phyloP scores from a whole-genome alignment of 1,284 basidiomycete species.

The Flammula alnicola region DNA sequence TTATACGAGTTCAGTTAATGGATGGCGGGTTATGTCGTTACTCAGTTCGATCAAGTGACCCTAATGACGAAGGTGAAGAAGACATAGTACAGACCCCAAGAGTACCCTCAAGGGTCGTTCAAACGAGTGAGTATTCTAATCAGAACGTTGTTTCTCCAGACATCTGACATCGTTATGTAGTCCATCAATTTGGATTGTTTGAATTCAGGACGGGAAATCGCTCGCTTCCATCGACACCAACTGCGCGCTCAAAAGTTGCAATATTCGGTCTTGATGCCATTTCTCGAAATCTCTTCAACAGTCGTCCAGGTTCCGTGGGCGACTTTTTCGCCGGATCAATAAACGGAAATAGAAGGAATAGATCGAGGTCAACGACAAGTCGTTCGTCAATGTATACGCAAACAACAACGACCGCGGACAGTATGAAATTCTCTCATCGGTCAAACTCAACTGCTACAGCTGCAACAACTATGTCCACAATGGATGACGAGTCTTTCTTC shows the following conservation, averaged over 20 bases:
- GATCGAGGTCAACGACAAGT: conserved; percentile 59
- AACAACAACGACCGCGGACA: conserved; percentile 64
- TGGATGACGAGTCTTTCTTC: conserved; percentile 61
- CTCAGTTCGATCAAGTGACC: conserved; percentile 73
- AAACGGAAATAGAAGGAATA: conserved; percentile 63
- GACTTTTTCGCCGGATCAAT: conserved; percentile 76
- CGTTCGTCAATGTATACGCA: conserved; percentile 73
- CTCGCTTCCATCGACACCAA: conserved; percentile 83
- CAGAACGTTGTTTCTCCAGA: not conserved
- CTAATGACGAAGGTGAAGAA: conserved; percentile 73
- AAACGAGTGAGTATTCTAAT: conserved; percentile 68
- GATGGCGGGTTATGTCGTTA: conserved; percentile 82
- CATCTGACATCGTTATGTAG: conserved; percentile 42
- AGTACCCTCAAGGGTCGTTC: conserved; percentile 72
- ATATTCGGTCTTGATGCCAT: conserved; percentile 87
- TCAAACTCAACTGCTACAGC: conserved; percentile 72
- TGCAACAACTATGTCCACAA: conserved; percentile 59
- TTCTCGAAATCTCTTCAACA: conserved; percentile 76
- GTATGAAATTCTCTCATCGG: conserved; percentile 70
- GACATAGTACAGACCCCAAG: conserved; percentile 83
- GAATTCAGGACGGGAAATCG: conserved; percentile 78
- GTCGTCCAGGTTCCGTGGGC: conserved; percentile 63
- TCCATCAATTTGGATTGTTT: conserved; percentile 86
- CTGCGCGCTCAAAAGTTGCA: conserved; percentile 75
- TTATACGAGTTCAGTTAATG: conserved; percentile 79